Evolutionary conservation across 495 filamentous ascomycete species (phyloP), one percentile per base, ranked within the genome.

Genomic region (Parathielavia hyrcaniae): DNA sequence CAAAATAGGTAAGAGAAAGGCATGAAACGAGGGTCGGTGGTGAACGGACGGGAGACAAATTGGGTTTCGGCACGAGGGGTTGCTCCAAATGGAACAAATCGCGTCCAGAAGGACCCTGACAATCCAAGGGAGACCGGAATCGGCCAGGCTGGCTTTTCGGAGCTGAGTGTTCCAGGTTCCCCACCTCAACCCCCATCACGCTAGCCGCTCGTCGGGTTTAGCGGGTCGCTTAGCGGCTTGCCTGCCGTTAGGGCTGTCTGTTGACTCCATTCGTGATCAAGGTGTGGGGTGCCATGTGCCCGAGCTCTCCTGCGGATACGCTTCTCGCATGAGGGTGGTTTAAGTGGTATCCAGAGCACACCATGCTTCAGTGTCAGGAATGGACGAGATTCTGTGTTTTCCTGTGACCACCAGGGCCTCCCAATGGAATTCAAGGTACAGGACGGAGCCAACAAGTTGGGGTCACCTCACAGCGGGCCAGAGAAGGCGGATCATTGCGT

Each of bases 121-220:
- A 12, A 16, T 50, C 30, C 6, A 13, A 5, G 26, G 4, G 4
- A n/a, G n/a, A n/a, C n/a, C n/a, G n/a, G n/a, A 60, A 44, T 45
- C 52, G 58, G 58, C 45, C 58, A 60, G 58, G 35, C 45, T 67
- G 67, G 65, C 62, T 64, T 64, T 55, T 59, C 56, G 30, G 38
- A 22, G n/a, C n/a, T 43, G 34, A 12, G 47, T 40, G 4, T 26
- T 41, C 48, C 40, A 19, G 36, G 19, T 23, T 47, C 51, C 36
- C 50, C 50, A 60, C 58, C 34, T 5, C 14, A 41, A 1, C 38
- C 43, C 36, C 57, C 48, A 53, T 19, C 41, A 4, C 43, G 43
- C 34, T 49, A 53, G 26, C 38, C 39, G 22, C 19, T 22, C 19
- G 45, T 1, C 54, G 34, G 36, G 38, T 58, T 45, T 19, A 49